Base-by-base conservation (phyloP, 2,329 filamentous ascomycete genomes). In the Claviceps sp. region DNA sequence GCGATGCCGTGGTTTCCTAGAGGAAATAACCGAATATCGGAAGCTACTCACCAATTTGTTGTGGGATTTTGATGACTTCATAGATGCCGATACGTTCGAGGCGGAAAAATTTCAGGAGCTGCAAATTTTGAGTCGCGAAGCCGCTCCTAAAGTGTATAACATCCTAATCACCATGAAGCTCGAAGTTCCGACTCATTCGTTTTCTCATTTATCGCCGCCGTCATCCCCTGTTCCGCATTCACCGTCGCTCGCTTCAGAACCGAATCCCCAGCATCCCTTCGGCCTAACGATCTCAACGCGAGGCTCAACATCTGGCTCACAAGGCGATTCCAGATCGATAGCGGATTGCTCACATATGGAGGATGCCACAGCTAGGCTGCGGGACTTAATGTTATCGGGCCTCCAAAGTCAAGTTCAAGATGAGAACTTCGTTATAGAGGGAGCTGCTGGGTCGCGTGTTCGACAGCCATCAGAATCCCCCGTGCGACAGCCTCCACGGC, bases 21-120 rank as follows among this genome's bases (percentile, higher is more conserved):
- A 74, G 51, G 73, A 73, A 37, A 75, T 80, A 50, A 70, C 73
- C 50, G 62, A 68, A 45, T 72, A 70, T 53, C 68, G 76, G 45
- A 65, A 67, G 17, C 67, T 73, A 51, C 64, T 80, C 42, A 73
- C 69, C 53, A 70, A 75, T 46, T 58, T 78, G 23, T 62, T 79
- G 6, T 80, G 76, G 70, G 76, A 76, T 49, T 79, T 80, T 56
- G 77, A 80, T 51, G 76, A 80, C 50, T 78, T 68, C 55, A 62
- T 74, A 54, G 72, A 76, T 48, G 57, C 64, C 14, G 71, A 75
- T 37, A 67, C 67, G 23, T 80, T 79, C 54, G 74, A 79, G n/a
- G 61, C 65, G 26, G 67, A 66, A 17, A 75, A 73, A 54, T 80
- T 73, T 50, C 61, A 66, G 17, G 69, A 75, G 55, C 64, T 79